Evolutionary conservation across 176 grass and related monocot species (phyloP), one percentile per base, ranked within the genome.

Genomic region (Eremochloa ophiuroides): DNA sequence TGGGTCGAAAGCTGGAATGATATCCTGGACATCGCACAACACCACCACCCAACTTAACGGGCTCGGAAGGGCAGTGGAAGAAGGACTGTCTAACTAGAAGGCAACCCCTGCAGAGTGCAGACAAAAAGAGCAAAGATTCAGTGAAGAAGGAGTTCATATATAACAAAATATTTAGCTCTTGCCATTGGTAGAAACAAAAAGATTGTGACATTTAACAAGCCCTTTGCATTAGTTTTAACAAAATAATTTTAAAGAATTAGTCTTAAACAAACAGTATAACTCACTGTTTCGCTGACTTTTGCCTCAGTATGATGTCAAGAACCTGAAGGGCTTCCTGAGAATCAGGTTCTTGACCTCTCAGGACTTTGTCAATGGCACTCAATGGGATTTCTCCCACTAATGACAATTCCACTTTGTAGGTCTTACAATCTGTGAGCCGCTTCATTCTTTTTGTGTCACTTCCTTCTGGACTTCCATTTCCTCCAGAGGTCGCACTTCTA

Each of bases 371-470:
- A 84, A 76, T 75, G 44, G 72, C 46, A 42, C 46, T 67, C 46
- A 76, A 43, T 2, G 47, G 46, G 30, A 76, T 25, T 26, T 6
- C 42, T 33, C 34, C 26, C 8, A 0, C 2, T 0, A 15, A 83
- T 37, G 30, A 38, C 2, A 84, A 34, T 38, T 77, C 73, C 43
- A 83, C 70, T 25, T 66, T 75, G 43, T 66, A 75, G 2, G n/a
- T 66, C n/a, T 66, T 18, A 17, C 6, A 11, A 20, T 0, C 16
- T 10, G 11, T 16, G 35, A 3, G 37, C 20, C 1, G 11, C 55
- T 77, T 77, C 63, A 69, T 60, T 67, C 62, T 69, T 66, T 84
- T 84, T 20, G 33, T 44, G 18, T 69, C 62, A 35, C 82, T 84
- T 23, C 26, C 62, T 0, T 50, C 63, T 13, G 63, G 82, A 43